Conservation (phyloP, 2,329 filamentous ascomycete species). For the Dactylellina haptotyla region DNA sequence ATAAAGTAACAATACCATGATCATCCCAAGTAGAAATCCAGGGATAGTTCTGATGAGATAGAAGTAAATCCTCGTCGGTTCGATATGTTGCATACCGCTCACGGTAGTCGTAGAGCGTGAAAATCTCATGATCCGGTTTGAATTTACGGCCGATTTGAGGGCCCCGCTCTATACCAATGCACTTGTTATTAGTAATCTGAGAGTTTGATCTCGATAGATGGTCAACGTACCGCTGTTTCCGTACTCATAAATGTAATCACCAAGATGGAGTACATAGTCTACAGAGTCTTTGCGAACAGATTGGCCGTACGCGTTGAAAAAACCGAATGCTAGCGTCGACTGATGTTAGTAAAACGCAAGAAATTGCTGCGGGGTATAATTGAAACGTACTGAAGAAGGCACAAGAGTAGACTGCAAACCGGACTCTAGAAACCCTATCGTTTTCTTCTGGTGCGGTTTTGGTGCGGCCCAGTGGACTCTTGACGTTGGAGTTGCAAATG, state of each 20-base stretch:
- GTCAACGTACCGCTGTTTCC: conserved; percentile 56
- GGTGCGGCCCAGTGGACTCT: conserved; percentile 72
- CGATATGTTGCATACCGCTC: conserved; percentile 69
- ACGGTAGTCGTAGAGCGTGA: conserved; percentile 68
- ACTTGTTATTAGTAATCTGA: too few relatives aligned
- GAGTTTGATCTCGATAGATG: too few relatives aligned
- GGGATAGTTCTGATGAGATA: conserved; percentile 68
- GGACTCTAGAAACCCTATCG: conserved; percentile 67
- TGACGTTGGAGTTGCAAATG: conserved; percentile 72
- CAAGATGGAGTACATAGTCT: conserved; percentile 71
- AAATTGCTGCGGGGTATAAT: conserved; percentile 27
- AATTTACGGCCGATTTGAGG: conserved; percentile 67
- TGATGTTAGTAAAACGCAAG: neutral
- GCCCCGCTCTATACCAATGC: too few relatives aligned
- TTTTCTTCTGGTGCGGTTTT: conserved; percentile 71
- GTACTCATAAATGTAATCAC: conserved; percentile 66
- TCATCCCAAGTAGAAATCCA: conserved; percentile 75
- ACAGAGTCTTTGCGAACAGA: conserved; percentile 69
- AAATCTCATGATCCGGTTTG: conserved; percentile 66
- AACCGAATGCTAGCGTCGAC: conserved; percentile 65
- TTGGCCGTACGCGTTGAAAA: conserved; percentile 72
- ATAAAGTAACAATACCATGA: conserved; percentile 62
- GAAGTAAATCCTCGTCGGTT: conserved; percentile 70
- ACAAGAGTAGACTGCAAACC: conserved; percentile 76
- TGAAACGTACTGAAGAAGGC: conserved; percentile 70